These are phyloP conservation scores for Exophiala alcalophila DNA, from an alignment of 2,329 filamentous ascomycete genomes.

Conservation along the genomic window DNA sequence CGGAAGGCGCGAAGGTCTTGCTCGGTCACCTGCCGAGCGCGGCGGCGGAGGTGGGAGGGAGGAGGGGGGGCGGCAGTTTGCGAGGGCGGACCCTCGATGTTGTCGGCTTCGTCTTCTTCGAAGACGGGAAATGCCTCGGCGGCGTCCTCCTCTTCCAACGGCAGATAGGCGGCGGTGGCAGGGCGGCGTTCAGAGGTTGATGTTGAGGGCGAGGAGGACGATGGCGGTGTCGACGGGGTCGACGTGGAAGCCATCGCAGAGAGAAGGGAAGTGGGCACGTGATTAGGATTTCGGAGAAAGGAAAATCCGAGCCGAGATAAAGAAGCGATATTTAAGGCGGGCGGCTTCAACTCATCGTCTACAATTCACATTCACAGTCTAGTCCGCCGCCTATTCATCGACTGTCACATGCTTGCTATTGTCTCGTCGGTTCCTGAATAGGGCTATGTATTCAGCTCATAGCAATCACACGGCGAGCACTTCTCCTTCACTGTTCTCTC, in stretches of 20 bases:
- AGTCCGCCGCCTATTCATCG: constrained; percentile 7
- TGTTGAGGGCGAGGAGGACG: constrained; percentile 9
- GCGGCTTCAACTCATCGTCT: not conserved
- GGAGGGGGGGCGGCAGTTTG: constrained; percentile 9
- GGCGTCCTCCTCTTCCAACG: constrained; percentile 12
- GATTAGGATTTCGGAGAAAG: constrained; percentile 11
- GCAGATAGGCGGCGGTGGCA: constrained; percentile 10
- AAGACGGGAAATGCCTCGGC: constrained; percentile 23
- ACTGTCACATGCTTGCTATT: constrained; percentile 2
- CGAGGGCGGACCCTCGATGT: constrained; percentile 7
- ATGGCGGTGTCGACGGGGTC: constrained; percentile 7
- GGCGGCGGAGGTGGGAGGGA: constrained; percentile 15
- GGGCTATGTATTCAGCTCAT: no score
- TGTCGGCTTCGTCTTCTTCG: constrained; percentile 16
- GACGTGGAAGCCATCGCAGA: constrained; percentile 6
- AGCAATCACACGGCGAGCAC: no score
- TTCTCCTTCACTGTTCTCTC: constrained; percentile 6
- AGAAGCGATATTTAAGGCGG: constrained; percentile 11
- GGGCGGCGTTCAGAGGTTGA: constrained; percentile 3
- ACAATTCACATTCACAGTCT: constrained; percentile 2
- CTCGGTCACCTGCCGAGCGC: constrained; percentile 24
- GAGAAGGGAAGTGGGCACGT: no score
- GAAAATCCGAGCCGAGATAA: constrained; percentile 13
- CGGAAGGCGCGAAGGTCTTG: constrained; percentile 18
- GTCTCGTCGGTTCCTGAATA: constrained; percentile 4